Evolutionary conservation across 257 asterid species (phyloP).

Genomic region (Misopates orontium): DNA sequence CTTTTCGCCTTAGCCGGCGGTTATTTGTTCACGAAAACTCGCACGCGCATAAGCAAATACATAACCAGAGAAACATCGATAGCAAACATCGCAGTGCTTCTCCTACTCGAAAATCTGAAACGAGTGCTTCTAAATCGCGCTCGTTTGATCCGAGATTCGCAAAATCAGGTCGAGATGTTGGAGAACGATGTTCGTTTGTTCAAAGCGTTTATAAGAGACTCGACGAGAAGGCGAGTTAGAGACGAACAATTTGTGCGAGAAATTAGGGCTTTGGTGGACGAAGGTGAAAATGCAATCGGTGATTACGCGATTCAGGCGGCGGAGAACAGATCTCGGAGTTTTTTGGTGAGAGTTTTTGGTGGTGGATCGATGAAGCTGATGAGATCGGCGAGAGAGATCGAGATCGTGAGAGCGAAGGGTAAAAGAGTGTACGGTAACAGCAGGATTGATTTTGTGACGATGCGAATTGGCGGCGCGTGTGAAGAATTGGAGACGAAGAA

Average conservation of each 20-base stretch:
- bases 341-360: constrained; percentile 32
- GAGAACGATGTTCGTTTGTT: constrained; percentile 40
- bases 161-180: constrained; percentile 35
- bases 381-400: constrained; percentile 40
- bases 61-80: constrained; percentile 24
- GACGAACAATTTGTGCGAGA: constrained; percentile 24
- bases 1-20: constrained; percentile 35
- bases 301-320: constrained; percentile 20
- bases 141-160: constrained; percentile 32
- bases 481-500: too few species aligned
- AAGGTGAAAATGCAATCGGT: constrained; percentile 38
- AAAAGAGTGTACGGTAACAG: constrained; percentile 26
- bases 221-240: not conserved
- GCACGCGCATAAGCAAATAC: constrained; percentile 33
- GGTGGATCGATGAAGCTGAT: constrained; percentile 26
- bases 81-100: constrained; percentile 25
- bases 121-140: constrained; percentile 30
- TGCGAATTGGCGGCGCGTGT: too few species aligned
- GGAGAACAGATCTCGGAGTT: constrained; percentile 32
- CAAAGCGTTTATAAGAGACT: constrained; percentile 48
- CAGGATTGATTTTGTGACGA: constrained; percentile 12
- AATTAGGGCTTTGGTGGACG: constrained; percentile 36
- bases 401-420: constrained; percentile 34
- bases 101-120: constrained; percentile 42
- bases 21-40: constrained; percentile 46